Evolutionary conservation across 106 monocot genomes (phyloP), one percentile per base, ranked within the genome.

Genomic region (Apostasia ramifera): DNA sequence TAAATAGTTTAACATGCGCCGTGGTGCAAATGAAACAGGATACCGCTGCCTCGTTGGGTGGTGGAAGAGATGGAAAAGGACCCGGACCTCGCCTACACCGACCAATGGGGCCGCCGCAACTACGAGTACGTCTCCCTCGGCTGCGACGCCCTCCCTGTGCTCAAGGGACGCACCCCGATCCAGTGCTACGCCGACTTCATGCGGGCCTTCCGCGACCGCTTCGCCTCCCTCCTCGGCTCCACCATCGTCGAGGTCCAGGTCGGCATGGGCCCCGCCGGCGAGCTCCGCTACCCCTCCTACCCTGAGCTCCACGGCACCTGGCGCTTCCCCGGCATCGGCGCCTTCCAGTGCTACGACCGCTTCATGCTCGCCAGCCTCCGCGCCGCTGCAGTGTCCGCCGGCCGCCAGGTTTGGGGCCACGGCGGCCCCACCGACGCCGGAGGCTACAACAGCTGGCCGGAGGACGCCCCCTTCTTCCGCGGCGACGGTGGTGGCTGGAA

Each of bases 181-280:
- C 91, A 88, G 73, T 91, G 91, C 71, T 95, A 95, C 70, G 72
- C 81, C 26, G 91, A 95, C 70, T 95, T 91, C 88, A 91, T 95
- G 94, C 83, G 86, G 56, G 81, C 94, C 8, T 95, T 95, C 74
- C 78, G 88, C 51, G 94, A 95, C 63, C 83, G 58, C 38, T 95
- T 91, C 76, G 51, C 47, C 3, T 8, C 66, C 40, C 63, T 81
- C 42, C 81, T 95, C 53, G 88, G 94, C 63, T 83, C 83, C 74
- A 95, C 88, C 68, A 86, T 95, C 57, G 69, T 86, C 50, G 94
- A 95, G 74, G 86, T 95, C 39, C 94, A 95, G 66, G 94, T 91
- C 3, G 94, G 94, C 3, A 88, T 95, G 94, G 94, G 94, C 2
- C 94, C 94, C 0, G 91, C 94, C 10, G 94, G 94, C 0, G 94